Evolutionary conservation across 495 filamentous ascomycete species (phyloP), one percentile per base, ranked within the genome.

Genomic region (Penicillium silybi): DNA sequence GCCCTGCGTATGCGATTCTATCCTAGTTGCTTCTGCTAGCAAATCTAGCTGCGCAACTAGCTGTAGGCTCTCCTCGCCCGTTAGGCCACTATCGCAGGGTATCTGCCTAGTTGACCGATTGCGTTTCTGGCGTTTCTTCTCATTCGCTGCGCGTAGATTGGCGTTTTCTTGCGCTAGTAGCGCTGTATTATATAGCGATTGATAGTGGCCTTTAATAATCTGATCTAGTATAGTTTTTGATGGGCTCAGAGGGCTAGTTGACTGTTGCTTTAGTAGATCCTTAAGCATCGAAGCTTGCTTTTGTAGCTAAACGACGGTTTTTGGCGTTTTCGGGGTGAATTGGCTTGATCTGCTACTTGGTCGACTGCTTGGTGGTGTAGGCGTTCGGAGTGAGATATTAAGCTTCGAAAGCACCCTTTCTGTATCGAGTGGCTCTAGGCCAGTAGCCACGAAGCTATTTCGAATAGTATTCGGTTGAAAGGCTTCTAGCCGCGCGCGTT

Each of bases 361-460:
- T 39, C 44, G 56, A 38, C 41, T 53, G 8, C 6, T 26, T 41
- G 35, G 56, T 38, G 46, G 45, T 48, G 50, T 46, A 13, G 35
- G 56, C 9, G 56, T 58, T 23, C 22, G 34, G 15, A 53, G 42
- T 23, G 37, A 48, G 17, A 55, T 48, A 55, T 46, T 55, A 41
- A 55, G 52, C 39, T 59, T 37, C 17, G 45, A 41, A 18, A 52
- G 35, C 26, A 59, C 52, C 22, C 42, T 41, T 17, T 59, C 44
- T 27, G 32, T n/a, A 49, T 55, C 29, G 20, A 52, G n/a, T 43
- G 52, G 52, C 16, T 45, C 26, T 32, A 59, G 35, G 40, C 47
- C 26, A 41, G 29, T 41, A 45, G 46, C 52, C 29, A 19, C 40
- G 20, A 55, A 55, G 40, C 41, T 46, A 45, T 44, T 52, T 27